Evolutionary conservation across 129 eudicot species (phyloP).

Genomic region (Daucus carota): DNA sequence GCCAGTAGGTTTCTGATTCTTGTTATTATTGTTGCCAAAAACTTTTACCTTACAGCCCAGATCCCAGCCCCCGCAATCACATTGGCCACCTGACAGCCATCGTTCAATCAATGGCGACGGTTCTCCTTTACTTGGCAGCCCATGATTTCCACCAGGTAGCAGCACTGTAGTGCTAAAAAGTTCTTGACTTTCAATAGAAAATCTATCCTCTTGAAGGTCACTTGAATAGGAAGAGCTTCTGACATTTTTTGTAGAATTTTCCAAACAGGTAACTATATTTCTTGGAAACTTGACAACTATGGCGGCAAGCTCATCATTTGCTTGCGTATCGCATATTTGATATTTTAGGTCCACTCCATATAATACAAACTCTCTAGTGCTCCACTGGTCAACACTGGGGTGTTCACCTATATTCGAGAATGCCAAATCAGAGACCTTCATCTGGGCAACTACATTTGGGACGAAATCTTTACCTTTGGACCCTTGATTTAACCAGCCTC

Average conservation of each 20-base stretch:
- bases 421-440: conserved; percentile 55
- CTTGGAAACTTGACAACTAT: conserved; percentile 50
- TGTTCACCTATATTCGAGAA: conserved; percentile 2
- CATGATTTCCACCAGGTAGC: conserved; percentile 68
- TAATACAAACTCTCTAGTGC: conserved; percentile 52
- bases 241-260: background rate
- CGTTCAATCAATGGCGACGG: conserved; percentile 62
- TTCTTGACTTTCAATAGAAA: conserved; percentile 12
- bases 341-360: conserved; percentile 30
- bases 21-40: conserved; percentile 26
- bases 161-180: conserved; percentile 42
- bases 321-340: conserved; percentile 36
- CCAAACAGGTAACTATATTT: conserved; percentile 6
- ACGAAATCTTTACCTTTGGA: conserved; percentile 41
- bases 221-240: background rate
- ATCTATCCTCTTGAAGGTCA: conserved; percentile 10
- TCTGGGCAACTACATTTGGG: conserved; percentile 66
- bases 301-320: conserved; percentile 70
- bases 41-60: conserved; percentile 63
- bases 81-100: conserved; percentile 77
- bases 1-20: conserved; percentile 12
- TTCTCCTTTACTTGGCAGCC: conserved; percentile 59
- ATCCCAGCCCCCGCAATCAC: conserved; percentile 99
- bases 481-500: conserved; percentile 52
- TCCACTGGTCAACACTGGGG: background rate